Evolutionary conservation across 345 rosid genomes (phyloP).

Genomic region (Gossypium stocksii): DNA sequence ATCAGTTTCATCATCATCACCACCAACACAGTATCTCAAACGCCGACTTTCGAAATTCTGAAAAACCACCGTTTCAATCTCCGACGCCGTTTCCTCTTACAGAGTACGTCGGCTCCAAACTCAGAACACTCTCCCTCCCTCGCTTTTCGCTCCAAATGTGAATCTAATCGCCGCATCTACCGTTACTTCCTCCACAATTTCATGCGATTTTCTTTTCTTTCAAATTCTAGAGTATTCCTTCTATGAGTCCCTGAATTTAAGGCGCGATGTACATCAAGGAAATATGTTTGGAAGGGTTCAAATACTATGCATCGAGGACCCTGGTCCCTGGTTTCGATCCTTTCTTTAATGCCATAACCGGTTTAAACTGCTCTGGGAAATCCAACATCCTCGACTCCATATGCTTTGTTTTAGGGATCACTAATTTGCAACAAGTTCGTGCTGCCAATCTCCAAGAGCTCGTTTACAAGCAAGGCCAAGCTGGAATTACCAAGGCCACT

Average conservation of each 20-base stretch:
- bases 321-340: conserved; percentile 90
- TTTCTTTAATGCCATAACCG: conserved; percentile 90
- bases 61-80: conserved; percentile 16
- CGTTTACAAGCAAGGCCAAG: conserved; percentile 99
- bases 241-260: background rate
- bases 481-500: conserved; percentile 93
- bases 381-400: conserved; percentile 97
- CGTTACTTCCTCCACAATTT: background rate
- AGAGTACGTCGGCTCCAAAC: conserved; percentile 11
- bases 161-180: background rate
- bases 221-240: conserved; percentile 8
- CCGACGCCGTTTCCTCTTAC: conserved; percentile 4
- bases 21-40: background rate
- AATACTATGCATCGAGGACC: conserved; percentile 92
- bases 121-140: conserved; percentile 15
- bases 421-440: conserved; percentile 96
- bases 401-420: conserved; percentile 95
- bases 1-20: background rate
- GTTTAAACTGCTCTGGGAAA: conserved; percentile 91
- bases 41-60: background rate
- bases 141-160: background rate
- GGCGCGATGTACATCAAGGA: conserved; percentile 69
- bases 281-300: conserved; percentile 89
- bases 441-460: conserved; percentile 97
- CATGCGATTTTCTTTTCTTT: background rate